Evolutionary conservation across 2,329 filamentous ascomycete species (phyloP).

Genomic region (Fusarium piperis): DNA sequence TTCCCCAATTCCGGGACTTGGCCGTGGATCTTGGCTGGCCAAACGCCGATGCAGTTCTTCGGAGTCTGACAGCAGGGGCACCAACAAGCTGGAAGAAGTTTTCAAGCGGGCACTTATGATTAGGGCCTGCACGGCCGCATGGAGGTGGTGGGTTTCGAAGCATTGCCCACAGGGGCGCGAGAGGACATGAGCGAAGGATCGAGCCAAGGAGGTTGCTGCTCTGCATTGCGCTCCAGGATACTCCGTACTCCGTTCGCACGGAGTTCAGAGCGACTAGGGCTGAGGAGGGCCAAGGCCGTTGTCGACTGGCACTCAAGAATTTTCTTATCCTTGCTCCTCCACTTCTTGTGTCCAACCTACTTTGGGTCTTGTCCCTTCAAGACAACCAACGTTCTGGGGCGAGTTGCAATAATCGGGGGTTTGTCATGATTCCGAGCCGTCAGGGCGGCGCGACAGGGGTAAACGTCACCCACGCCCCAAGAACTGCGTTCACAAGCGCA

Average conservation of each 20-base stretch:
- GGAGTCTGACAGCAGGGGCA: background rate
- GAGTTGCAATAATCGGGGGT: background rate
- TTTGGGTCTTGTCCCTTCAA: constrained; percentile 2
- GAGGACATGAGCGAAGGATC: background rate
- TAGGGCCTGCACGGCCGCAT: background rate
- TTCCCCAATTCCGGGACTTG: background rate
- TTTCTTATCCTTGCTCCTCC: constrained; percentile 21
- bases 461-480: background rate
- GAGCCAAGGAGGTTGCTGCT: background rate
- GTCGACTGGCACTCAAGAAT: constrained; percentile 10
- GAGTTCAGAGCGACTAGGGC: background rate
- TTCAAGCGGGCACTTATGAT: constrained; percentile 1
- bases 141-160: background rate
- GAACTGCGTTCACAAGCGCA: background rate
- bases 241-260: background rate
- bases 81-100: background rate
- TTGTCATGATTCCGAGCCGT: background rate
- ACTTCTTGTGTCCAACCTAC: constrained; percentile 14
- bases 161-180: background rate
- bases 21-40: background rate
- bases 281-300: constrained; percentile 1
- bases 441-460: background rate
- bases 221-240: background rate
- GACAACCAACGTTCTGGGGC: background rate
- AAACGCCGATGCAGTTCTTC: background rate